phyloP scores from a whole-genome alignment of 139 green algal species.

The Spirogloea muscicola region DNA sequence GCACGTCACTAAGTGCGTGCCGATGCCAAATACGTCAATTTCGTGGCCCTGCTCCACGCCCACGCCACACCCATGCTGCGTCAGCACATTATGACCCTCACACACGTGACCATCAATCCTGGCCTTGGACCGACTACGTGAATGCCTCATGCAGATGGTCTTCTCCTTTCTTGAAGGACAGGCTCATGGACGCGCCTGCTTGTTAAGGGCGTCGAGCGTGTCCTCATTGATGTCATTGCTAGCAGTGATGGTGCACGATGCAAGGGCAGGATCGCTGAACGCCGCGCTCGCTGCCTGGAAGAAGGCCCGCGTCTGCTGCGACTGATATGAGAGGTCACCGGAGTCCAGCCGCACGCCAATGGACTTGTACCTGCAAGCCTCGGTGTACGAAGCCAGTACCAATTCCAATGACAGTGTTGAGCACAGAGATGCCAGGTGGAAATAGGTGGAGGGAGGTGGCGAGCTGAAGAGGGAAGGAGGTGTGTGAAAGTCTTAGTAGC shows the following conservation, averaged over 20 bases:
- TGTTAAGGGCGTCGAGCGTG: constrained; percentile 45
- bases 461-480: too few species aligned
- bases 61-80: neutral
- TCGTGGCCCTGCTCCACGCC: constrained; percentile 46
- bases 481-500: too few species aligned
- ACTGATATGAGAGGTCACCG: constrained; percentile 51
- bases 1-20: constrained; percentile 55
- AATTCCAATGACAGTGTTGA: too few species aligned
- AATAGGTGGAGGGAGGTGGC: too few species aligned
- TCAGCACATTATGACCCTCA: neutral
- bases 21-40: constrained; percentile 53
- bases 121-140: neutral
- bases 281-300: constrained; percentile 12
- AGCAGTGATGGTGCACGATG: constrained; percentile 27
- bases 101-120: neutral
- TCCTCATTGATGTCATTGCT: constrained; percentile 54
- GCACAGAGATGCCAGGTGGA: too few species aligned
- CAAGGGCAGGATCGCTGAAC: constrained; percentile 13
- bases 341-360: constrained; percentile 49
- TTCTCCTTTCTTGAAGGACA: neutral
- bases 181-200: too few species aligned
- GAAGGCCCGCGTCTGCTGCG: constrained; percentile 25
- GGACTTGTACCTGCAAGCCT: constrained; percentile 45
- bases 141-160: neutral
- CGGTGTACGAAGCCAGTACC: too few species aligned